These are phyloP conservation scores for Xylaria palmicola DNA, from an alignment of 495 filamentous ascomycete genomes.

Conservation along the genomic window DNA sequence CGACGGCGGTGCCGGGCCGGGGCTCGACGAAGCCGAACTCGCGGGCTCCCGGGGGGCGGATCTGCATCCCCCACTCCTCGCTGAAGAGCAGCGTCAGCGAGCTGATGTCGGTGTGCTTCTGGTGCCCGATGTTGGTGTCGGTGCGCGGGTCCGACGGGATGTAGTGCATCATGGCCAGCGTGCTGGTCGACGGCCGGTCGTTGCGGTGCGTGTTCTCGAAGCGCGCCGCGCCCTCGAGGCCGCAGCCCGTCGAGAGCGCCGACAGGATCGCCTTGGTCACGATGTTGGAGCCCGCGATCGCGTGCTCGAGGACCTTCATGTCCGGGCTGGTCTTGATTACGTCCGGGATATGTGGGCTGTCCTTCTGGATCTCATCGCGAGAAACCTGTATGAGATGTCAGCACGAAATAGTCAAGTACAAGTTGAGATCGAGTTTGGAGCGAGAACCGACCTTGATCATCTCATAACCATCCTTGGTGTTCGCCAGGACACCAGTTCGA, in stretches of 20 bases:
- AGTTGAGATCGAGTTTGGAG: not conserved
- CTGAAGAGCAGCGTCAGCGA: slow-evolving; percentile 57
- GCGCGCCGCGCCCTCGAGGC: slow-evolving; percentile 39
- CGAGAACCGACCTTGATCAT: slow-evolving; percentile 47
- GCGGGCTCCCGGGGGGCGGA: slow-evolving; percentile 45
- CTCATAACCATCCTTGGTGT: slow-evolving; percentile 55
- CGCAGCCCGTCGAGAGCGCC: slow-evolving; percentile 47
- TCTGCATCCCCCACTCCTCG: slow-evolving; percentile 58
- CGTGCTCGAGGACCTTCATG: slow-evolving; percentile 44
- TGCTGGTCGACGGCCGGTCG: slow-evolving; percentile 48
- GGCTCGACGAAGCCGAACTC: slow-evolving; percentile 56
- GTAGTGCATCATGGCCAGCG: slow-evolving; percentile 49
- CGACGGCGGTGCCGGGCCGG: slow-evolving; percentile 46
- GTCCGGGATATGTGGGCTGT: slow-evolving; percentile 42
- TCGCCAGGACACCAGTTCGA: slow-evolving; percentile 46
- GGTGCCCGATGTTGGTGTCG: slow-evolving; percentile 47
- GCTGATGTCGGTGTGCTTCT: slow-evolving; percentile 61
- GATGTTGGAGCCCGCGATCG: slow-evolving; percentile 49
- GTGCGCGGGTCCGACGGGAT: slow-evolving; percentile 41
- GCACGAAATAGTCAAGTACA: not conserved
- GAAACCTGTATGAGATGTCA: slow-evolving; percentile 25
- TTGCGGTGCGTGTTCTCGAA: slow-evolving; percentile 56
- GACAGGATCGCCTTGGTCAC: slow-evolving; percentile 52
- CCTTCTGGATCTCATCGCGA: slow-evolving; percentile 49
- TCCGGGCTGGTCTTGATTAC: slow-evolving; percentile 50